Percentiles rank a stretch among this genome's conserved stretches.
Evolutionary conservation across 2,329 filamentous ascomycete species (phyloP).

Genomic region (Plenodomus lindquistii): DNA sequence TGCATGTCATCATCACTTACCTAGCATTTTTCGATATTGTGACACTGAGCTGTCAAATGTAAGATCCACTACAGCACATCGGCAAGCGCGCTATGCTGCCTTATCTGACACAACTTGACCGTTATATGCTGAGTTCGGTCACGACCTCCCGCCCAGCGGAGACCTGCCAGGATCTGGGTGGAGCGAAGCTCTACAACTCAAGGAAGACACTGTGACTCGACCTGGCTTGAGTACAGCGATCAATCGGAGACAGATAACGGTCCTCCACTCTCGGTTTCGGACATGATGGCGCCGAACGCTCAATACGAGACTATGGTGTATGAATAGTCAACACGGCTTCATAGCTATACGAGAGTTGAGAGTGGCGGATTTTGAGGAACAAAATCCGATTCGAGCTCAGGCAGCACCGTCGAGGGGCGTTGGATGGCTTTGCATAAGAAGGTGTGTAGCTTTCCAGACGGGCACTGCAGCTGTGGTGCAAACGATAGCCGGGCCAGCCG

Average conservation of each 20-base stretch:
- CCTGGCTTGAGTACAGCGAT: background rate
- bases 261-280: background rate
- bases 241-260: background rate
- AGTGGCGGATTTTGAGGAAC: constrained; percentile 1
- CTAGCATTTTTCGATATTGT: constrained; percentile 27
- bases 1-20: constrained; percentile 18
- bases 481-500: constrained; percentile 7
- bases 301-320: too few relatives aligned
- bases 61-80: constrained; percentile 3
- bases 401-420: background rate
- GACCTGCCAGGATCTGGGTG: background rate
- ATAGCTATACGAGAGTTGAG: background rate
- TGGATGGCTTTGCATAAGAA: background rate
- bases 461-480: constrained; percentile 8
- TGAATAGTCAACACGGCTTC: too few relatives aligned
- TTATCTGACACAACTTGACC: constrained; percentile 10
- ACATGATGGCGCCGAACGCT: background rate
- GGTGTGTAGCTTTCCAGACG: constrained; percentile 2
- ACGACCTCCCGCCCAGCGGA: constrained; percentile 1
- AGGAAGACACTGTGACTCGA: background rate
- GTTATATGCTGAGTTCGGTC: constrained; percentile 10
- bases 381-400: background rate
- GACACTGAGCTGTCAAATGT: constrained; percentile 20
- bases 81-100: background rate
- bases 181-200: background rate